Conservation (phyloP, 768 basidiomycete genomes). For the Paxillus rubicundulus region DNA sequence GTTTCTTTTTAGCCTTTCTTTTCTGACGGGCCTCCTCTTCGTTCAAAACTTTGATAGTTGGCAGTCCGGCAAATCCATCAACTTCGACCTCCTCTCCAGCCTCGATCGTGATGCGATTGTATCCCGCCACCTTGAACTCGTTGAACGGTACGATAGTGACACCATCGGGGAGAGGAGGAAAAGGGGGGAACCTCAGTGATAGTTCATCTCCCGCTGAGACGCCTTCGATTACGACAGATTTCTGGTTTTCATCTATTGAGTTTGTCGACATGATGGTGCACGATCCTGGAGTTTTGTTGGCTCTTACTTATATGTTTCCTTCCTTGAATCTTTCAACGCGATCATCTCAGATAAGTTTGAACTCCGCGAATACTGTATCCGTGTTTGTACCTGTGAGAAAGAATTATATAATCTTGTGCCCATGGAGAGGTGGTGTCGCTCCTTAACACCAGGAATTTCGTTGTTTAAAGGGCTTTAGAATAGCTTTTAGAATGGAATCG, state of each 20-base stretch:
- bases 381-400: no score
- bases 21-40: conserved; percentile 19
- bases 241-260: neutral
- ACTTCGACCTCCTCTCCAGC: conserved; percentile 24
- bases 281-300: conserved; percentile 1
- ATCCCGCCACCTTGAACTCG: conserved; percentile 34
- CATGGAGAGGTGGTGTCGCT: no score
- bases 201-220: neutral
- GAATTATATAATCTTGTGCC: neutral
- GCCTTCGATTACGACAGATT: neutral
- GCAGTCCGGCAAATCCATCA: conserved; percentile 21
- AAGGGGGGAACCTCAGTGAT: conserved; percentile 42
- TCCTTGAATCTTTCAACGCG: neutral
- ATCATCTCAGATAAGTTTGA: neutral
- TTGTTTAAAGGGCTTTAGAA: no score
- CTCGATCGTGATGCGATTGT: conserved; percentile 4
- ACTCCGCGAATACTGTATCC: conserved; percentile 2
- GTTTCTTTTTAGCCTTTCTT: conserved; percentile 14
- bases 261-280: neutral
- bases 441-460: no score
- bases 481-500: no score
- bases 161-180: conserved; percentile 41
- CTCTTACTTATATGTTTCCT: neutral
- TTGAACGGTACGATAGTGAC: conserved; percentile 43
- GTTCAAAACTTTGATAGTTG: conserved; percentile 25